These are phyloP conservation scores for Botrytis cinerea DNA, from an alignment of 2,329 filamentous ascomycete genomes.

Conservation along the genomic window DNA sequence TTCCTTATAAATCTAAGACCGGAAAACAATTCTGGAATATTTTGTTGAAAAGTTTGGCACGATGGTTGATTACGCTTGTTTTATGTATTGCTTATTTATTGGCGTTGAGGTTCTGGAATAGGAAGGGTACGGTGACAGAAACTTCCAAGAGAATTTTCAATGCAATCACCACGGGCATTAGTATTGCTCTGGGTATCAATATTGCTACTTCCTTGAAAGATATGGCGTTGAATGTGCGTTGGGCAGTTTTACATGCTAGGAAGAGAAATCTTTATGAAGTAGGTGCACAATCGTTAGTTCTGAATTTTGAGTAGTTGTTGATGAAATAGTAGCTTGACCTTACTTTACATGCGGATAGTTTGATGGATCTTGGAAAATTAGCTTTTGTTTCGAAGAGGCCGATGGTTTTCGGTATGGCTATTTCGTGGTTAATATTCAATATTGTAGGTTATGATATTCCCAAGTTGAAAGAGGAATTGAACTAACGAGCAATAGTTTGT, in stretches of 20 bases:
- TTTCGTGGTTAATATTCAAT: slow-evolving; percentile 42
- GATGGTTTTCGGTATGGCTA: slow-evolving; percentile 37
- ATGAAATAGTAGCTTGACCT: slow-evolving; percentile 36
- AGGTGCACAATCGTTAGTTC: background rate
- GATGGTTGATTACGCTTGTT: slow-evolving; percentile 33
- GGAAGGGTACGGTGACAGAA: slow-evolving; percentile 40
- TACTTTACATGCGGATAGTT: slow-evolving; percentile 41
- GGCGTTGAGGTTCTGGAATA: slow-evolving; percentile 27
- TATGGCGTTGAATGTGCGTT: slow-evolving; percentile 49
- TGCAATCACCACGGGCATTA: slow-evolving; percentile 48
- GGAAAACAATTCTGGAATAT: slow-evolving; percentile 36
- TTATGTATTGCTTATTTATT: slow-evolving; percentile 36
- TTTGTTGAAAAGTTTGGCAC: slow-evolving; percentile 30
- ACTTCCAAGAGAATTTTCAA: slow-evolving; percentile 48
- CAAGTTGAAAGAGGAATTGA: no score
- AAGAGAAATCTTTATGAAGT: slow-evolving; percentile 47
- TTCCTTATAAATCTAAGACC: slow-evolving; percentile 19
- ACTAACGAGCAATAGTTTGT: slow-evolving; percentile 39
- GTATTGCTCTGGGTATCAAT: slow-evolving; percentile 47
- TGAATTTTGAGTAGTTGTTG: slow-evolving; percentile 19
- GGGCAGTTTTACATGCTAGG: slow-evolving; percentile 47
- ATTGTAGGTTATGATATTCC: slow-evolving; percentile 36
- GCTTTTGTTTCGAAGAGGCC: slow-evolving; percentile 37
- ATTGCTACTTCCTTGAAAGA: slow-evolving; percentile 48
- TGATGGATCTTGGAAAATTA: slow-evolving; percentile 40